A percentile compares a stretch with the other conserved stretches of the same genome.
These are phyloP conservation scores for Leccinum subgranulosum DNA, from an alignment of 768 basidiomycete species.

Conservation along the genomic window DNA sequence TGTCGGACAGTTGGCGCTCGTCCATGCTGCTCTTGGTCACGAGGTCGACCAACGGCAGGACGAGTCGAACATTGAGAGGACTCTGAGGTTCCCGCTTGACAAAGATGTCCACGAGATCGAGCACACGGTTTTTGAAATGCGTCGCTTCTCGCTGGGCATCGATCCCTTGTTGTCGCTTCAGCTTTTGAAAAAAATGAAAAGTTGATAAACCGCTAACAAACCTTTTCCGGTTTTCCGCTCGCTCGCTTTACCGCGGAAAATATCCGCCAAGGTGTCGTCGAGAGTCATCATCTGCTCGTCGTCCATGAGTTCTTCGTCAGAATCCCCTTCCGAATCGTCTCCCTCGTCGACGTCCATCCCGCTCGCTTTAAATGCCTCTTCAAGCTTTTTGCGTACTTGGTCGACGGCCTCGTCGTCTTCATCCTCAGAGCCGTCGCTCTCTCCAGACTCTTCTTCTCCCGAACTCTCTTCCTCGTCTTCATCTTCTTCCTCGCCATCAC, in stretches of 20 bases:
- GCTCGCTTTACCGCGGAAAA: constrained; percentile 69
- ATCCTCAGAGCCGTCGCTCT: constrained; percentile 40
- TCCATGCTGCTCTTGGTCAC: constrained; percentile 62
- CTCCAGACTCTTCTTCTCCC: constrained; percentile 32
- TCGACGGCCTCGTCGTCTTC: constrained; percentile 44
- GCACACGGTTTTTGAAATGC: constrained; percentile 93
- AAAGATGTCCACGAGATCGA: constrained; percentile 91
- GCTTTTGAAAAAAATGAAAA: not conserved
- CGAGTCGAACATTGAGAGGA: constrained; percentile 58
- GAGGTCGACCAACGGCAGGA: constrained; percentile 77
- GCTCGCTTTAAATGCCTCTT: constrained; percentile 58
- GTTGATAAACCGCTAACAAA: constrained; percentile 29
- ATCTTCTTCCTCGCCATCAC: constrained; percentile 32
- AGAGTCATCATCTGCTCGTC: constrained; percentile 99
- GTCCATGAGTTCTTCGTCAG: constrained; percentile 73
- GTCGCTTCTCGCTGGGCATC: constrained; percentile 84
- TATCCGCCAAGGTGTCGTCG: constrained; percentile 85
- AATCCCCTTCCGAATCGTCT: constrained; percentile 50
- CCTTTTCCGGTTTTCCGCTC: constrained; percentile 67
- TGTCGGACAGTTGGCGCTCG: constrained; percentile 87
- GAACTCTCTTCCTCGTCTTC: constrained; percentile 35
- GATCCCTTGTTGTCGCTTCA: constrained; percentile 38
- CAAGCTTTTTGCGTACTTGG: constrained; percentile 66
- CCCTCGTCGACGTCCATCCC: constrained; percentile 51
- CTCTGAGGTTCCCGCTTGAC: constrained; percentile 76